Evolutionary conservation across 371 early-diverging fungal species (phyloP), one percentile per base, ranked within the genome.

Genomic region (Zopfochytrium polystomum): DNA sequence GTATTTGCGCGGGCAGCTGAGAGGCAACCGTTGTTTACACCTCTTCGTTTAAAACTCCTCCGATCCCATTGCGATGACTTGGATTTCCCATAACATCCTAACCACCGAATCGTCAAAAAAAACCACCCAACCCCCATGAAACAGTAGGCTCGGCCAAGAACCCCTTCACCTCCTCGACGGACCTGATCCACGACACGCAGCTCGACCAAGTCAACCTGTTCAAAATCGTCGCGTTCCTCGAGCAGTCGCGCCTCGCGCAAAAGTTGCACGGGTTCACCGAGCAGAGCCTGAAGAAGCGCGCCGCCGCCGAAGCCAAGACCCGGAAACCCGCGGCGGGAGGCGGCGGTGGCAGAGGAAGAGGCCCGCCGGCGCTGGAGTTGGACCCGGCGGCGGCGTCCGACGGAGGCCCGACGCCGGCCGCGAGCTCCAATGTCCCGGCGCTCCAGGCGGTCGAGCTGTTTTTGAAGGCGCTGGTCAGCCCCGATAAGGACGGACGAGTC

Each of bases 161-260:
- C 11, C 38, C 33, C 7, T 58, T 71, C 52, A 53, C 42, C 26
- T 56, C 58, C 27, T 47, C 52, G 3, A 88, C 87, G 61, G 89
- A 89, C 44, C 91, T 93, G 65, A 61, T 90, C 6, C 83, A 86
- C 26, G 58, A 71, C 3, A 71, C 83, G 13, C 74, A 78, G 1
- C 85, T 93, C 43, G 93, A 93, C 58, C 63, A 93, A 56, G 74
- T 95, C 56, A 95, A 96, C 65, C 74, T 93, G 60, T 90, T 87
- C 71, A 90, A 90, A 65, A 74, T 95, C 0, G 78, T 84, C 53
- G 67, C 73, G 6, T 96, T 87, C 60, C 60, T 96, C 49, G 74
- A 83, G 32, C 75, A 71, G 0, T 90, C 90, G 44, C 74, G 84
- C 25, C 70, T 96, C n/a, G 84, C 91, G 5, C 76, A 85, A 31